A percentile compares a stretch with the other conserved stretches of the same genome.
phyloP scores from a whole-genome alignment of 129 eudicot genomes.

The Flaveria ramosissima region DNA sequence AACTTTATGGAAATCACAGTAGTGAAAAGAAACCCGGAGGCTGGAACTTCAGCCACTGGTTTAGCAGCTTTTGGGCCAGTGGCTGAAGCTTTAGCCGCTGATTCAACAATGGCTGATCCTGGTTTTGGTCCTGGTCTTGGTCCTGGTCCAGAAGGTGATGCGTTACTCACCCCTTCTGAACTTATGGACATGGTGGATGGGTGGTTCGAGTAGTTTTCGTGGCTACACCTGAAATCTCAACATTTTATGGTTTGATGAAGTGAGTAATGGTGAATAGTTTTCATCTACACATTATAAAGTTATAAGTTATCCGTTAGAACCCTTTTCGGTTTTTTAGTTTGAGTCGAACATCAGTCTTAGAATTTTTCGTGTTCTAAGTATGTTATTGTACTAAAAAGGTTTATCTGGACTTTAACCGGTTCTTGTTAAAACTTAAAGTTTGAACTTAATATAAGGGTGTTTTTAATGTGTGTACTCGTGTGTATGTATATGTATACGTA shows the following conservation, averaged over 20 bases:
- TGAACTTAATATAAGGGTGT: neutral
- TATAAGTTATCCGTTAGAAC: constrained; percentile 1
- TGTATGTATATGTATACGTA: neutral
- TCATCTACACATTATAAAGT: neutral
- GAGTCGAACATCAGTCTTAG: neutral
- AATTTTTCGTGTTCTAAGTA: constrained; percentile 6
- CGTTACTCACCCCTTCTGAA: neutral
- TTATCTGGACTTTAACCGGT: neutral
- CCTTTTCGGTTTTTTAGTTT: neutral
- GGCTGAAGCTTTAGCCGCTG: neutral
- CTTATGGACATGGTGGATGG: constrained; percentile 12
- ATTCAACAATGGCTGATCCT: neutral
- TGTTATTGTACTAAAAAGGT: constrained; percentile 3
- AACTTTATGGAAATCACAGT: constrained; percentile 16
- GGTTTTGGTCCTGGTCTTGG: no score
- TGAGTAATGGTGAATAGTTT: constrained; percentile 1
- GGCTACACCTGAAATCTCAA: neutral
- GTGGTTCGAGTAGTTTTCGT: neutral
- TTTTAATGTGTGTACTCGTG: neutral
- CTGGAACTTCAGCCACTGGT: neutral
- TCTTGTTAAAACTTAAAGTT: neutral
- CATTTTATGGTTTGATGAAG: neutral
- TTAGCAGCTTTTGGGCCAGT: neutral
- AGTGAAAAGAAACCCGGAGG: neutral
- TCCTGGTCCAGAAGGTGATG: neutral